Conservation (phyloP, 2,329 filamentous ascomycete genomes). For the Trichoderma polysporum region DNA sequence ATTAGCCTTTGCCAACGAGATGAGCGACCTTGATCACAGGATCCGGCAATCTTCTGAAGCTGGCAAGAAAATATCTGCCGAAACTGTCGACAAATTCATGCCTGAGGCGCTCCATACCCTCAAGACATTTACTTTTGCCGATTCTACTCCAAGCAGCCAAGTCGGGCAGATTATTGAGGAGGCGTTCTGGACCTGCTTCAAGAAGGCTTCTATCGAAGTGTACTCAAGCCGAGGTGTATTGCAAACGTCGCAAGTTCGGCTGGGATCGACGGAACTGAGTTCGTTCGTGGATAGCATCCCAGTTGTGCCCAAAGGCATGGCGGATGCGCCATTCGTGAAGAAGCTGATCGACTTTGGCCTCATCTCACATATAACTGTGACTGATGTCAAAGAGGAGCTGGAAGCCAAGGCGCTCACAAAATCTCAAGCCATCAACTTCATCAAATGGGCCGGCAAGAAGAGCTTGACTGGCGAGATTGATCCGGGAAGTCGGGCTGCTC, state of each 20-base stretch:
- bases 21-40: conserved; percentile 69
- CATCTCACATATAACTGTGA: conserved; percentile 81
- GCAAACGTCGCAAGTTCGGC: conserved; percentile 77
- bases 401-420: conserved; percentile 78
- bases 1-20: conserved; percentile 84
- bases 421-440: conserved; percentile 75
- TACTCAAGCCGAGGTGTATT: conserved; percentile 86
- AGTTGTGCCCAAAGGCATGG: conserved; percentile 74
- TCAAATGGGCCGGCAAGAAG: conserved; percentile 79
- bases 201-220: conserved; percentile 78
- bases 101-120: conserved; percentile 80
- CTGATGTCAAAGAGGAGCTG: conserved; percentile 81
- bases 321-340: conserved; percentile 70
- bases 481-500: conserved; percentile 59
- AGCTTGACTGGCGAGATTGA: conserved; percentile 73
- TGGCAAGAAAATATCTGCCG: conserved; percentile 56
- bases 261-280: conserved; percentile 64
- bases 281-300: conserved; percentile 87
- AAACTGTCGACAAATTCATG: conserved; percentile 65
- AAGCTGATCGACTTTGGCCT: conserved; percentile 82
- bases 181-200: conserved; percentile 92
- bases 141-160: conserved; percentile 83
- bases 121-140: conserved; percentile 82
- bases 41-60: conserved; percentile 49
- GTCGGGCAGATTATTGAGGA: conserved; percentile 89